Percentiles rank a stretch among this genome's conserved stretches.
Evolutionary conservation across 768 basidiomycete species (phyloP).

Genomic region (Hysterangium stoloniferum): DNA sequence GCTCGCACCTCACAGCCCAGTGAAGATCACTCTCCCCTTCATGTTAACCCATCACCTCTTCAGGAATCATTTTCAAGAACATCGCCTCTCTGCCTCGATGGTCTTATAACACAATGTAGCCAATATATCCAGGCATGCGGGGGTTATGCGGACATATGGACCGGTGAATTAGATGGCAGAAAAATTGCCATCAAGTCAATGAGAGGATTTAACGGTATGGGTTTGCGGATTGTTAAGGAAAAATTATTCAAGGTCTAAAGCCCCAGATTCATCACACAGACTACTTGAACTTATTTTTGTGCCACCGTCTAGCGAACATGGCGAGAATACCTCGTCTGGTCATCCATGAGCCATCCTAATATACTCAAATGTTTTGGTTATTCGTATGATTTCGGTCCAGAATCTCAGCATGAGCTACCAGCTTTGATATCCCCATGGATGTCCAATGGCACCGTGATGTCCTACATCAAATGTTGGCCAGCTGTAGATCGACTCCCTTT

Average conservation of each 20-base stretch:
- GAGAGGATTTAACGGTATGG: neutral
- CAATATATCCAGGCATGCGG: neutral
- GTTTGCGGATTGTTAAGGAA: neutral
- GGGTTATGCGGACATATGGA: slow-evolving; percentile 1
- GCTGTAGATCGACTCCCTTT: neutral
- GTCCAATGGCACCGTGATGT: neutral
- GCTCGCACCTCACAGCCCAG: too few relatives aligned
- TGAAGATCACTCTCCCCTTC: too few relatives aligned
- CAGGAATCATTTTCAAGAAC: neutral
- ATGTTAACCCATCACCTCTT: too few relatives aligned
- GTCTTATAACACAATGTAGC: neutral
- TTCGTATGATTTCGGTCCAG: neutral
- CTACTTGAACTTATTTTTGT: neutral
- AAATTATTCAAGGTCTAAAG: neutral
- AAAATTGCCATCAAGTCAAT: slow-evolving; percentile 1
- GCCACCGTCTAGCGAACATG: neutral
- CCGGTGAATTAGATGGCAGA: neutral
- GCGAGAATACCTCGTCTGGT: slow-evolving; percentile 1
- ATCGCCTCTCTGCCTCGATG: slow-evolving; percentile 1
- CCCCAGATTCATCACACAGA: neutral
- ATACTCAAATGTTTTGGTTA: neutral
- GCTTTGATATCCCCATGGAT: slow-evolving; percentile 4
- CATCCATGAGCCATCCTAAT: neutral
- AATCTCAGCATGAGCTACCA: neutral
- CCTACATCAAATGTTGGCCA: neutral